Conservation (phyloP, 2,329 filamentous ascomycete genomes). For the Penicillium sp. region DNA sequence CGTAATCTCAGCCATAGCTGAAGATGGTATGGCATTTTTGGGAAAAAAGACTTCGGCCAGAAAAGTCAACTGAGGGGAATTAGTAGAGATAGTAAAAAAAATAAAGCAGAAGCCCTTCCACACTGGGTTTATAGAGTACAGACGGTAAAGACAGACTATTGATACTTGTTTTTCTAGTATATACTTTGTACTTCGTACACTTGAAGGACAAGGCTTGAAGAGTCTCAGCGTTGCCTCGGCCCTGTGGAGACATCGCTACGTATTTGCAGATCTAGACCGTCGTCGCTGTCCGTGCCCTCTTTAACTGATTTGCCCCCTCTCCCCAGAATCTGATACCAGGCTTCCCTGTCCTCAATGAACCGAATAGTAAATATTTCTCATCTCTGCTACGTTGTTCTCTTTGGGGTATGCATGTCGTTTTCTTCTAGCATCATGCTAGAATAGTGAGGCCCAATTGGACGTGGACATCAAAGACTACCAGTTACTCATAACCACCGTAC, state of each 20-base stretch:
- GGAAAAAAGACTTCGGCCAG: background rate
- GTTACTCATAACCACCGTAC: background rate
- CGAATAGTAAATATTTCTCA: background rate
- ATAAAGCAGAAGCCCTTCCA: too few species aligned
- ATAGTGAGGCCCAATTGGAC: background rate
- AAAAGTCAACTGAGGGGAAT: background rate
- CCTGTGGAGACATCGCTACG: background rate
- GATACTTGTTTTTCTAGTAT: background rate
- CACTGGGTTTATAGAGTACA: too few species aligned
- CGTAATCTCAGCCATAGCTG: background rate
- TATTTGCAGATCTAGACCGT: background rate
- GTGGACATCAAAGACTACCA: background rate
- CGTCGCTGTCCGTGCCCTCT: background rate
- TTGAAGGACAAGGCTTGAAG: background rate
- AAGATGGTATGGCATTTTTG: background rate
- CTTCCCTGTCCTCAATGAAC: background rate
- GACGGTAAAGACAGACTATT: background rate
- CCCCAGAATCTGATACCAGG: background rate
- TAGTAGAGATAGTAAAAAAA: background rate
- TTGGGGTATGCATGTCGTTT: background rate
- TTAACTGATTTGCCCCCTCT: background rate
- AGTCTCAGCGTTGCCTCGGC: background rate
- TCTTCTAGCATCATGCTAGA: background rate
- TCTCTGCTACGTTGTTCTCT: background rate
- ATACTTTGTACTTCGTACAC: background rate